Percentiles rank a stretch among this genome's conserved stretches.
Evolutionary conservation across 768 basidiomycete genomes (phyloP).

Genomic region (Panaeolus papilionaceus): DNA sequence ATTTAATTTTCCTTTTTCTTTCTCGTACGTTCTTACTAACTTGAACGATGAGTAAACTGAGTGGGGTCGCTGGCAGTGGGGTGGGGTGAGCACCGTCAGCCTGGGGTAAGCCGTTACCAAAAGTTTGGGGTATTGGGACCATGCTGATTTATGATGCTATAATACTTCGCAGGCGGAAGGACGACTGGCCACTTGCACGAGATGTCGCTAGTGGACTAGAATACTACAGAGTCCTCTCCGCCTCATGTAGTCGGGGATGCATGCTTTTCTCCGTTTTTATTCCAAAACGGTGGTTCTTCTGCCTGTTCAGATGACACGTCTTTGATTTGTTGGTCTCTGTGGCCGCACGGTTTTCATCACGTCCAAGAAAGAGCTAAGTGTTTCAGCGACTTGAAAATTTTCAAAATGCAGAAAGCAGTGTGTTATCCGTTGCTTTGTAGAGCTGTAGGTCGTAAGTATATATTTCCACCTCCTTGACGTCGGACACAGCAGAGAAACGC

Average conservation of each 20-base stretch:
- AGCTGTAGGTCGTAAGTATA: background rate
- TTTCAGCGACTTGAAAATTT: background rate
- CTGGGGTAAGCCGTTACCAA: constrained; percentile 1
- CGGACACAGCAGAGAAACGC: background rate
- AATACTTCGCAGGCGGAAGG: background rate
- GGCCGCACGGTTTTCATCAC: too few species aligned
- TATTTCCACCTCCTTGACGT: background rate
- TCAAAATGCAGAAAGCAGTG: too few species aligned
- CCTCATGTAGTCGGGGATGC: background rate
- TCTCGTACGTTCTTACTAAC: background rate
- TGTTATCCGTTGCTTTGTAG: too few species aligned
- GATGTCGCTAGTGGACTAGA: too few species aligned
- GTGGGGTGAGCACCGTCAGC: background rate
- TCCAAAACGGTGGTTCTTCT: background rate
- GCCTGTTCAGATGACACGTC: constrained; percentile 1
- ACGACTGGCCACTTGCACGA: background rate
- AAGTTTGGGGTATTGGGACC: constrained; percentile 7
- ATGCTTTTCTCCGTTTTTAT: constrained; percentile 10
- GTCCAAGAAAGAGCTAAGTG: background rate
- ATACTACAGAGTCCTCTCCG: background rate
- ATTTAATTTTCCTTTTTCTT: background rate
- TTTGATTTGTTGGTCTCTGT: too few species aligned
- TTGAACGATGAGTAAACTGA: background rate
- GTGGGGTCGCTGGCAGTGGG: background rate
- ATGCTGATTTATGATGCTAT: background rate